phyloP scores from a whole-genome alignment of 345 rosid genomes.

The Turritis glabra region DNA sequence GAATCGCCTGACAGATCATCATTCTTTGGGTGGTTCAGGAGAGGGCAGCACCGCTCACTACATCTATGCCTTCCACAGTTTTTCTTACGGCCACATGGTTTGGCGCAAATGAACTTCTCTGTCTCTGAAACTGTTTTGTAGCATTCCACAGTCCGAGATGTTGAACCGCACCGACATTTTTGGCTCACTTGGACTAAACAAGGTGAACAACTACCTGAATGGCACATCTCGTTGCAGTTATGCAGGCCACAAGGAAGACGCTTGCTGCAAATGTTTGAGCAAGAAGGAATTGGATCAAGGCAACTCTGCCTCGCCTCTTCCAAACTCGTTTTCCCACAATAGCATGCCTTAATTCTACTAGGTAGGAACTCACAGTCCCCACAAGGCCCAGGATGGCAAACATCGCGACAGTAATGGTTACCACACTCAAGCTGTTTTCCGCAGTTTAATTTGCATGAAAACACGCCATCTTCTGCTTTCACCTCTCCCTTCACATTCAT shows the following conservation, averaged over 20 bases:
- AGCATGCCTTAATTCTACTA: slow-evolving; percentile 57
- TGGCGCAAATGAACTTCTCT: slow-evolving; percentile 64
- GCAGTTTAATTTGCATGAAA: slow-evolving; percentile 63
- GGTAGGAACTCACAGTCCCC: slow-evolving; percentile 71
- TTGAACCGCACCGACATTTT: slow-evolving; percentile 69
- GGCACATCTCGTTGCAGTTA: slow-evolving; percentile 64
- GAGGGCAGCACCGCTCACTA: slow-evolving; percentile 84
- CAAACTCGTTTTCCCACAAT: slow-evolving; percentile 69
- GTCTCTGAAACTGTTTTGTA: slow-evolving; percentile 49
- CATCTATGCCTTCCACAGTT: slow-evolving; percentile 87
- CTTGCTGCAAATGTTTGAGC: slow-evolving; percentile 59
- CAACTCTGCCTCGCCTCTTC: slow-evolving; percentile 64
- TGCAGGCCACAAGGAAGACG: slow-evolving; percentile 65
- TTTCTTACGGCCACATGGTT: slow-evolving; percentile 75
- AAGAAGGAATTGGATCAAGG: slow-evolving; percentile 72
- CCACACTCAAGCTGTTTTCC: slow-evolving; percentile 60
- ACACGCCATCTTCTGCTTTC: slow-evolving; percentile 63
- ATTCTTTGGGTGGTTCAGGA: slow-evolving; percentile 46
- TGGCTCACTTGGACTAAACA: slow-evolving; percentile 62
- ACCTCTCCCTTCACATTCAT: slow-evolving; percentile 77
- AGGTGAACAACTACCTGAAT: slow-evolving; percentile 66
- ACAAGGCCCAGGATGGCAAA: slow-evolving; percentile 80
- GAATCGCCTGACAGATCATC: slow-evolving; percentile 44
- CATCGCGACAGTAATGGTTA: slow-evolving; percentile 57
- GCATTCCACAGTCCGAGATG: slow-evolving; percentile 71